Evolutionary conservation across 106 monocot species (phyloP).

Genomic region (Vanilla planifolia): DNA sequence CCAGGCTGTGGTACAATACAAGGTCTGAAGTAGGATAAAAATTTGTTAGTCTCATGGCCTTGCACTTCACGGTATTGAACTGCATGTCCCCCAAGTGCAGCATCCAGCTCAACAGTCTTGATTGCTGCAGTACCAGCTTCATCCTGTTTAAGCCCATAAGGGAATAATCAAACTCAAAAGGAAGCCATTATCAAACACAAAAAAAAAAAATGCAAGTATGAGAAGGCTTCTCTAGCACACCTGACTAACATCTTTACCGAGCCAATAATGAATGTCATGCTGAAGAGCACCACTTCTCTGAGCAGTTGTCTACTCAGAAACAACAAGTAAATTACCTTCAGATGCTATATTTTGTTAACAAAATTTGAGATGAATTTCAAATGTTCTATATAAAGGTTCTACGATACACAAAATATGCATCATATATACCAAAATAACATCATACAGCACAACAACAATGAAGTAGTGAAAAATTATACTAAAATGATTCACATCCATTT

Average conservation of each 20-base stretch:
- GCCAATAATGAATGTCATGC: conserved; percentile 70
- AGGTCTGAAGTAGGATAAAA: conserved; percentile 35
- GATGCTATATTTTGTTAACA: too few species aligned
- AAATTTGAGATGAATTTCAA: too few species aligned
- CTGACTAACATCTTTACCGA: conserved; percentile 62
- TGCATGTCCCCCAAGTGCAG: conserved; percentile 34
- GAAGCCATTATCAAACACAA: background rate
- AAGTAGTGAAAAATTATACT: too few species aligned
- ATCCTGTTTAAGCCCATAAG: conserved; percentile 17
- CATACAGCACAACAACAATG: too few species aligned
- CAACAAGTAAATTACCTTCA: conserved; percentile 1
- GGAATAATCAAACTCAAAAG: background rate
- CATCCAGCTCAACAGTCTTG: conserved; percentile 32
- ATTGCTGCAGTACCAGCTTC: conserved; percentile 38
- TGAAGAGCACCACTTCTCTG: conserved; percentile 50
- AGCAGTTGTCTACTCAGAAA: conserved; percentile 37
- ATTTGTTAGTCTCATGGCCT: conserved; percentile 34
- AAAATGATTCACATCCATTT: too few species aligned
- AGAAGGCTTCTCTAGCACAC: conserved; percentile 15
- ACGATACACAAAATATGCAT: too few species aligned
- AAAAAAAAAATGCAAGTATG: background rate
- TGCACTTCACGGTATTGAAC: conserved; percentile 39
- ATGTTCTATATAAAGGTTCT: too few species aligned
- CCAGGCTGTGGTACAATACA: conserved; percentile 33
- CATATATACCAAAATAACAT: too few species aligned